Evolutionary conservation across 2,329 filamentous ascomycete genomes (phyloP), one percentile per base, ranked within the genome.

Genomic region (Botrytis deweyae): DNA sequence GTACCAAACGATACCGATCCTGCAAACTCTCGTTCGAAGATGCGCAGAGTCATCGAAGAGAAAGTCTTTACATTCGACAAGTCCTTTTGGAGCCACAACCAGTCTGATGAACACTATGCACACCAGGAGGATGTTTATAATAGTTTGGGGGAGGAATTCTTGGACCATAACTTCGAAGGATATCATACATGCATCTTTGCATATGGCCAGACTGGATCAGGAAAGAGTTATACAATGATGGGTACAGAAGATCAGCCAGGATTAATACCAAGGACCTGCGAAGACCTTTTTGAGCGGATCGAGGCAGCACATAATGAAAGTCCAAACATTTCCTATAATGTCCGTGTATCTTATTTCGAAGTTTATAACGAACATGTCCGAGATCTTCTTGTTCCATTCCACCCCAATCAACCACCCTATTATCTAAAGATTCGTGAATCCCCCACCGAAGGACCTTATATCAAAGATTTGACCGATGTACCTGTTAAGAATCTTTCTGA

Each of bases 141-240:
- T 80, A 92, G 92, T 74, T 88, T 99, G 38, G 96, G 96, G 72
- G 94, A 98, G 82, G 96, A 98, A 81, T 98, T 99, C 78, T 88
- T 99, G 76, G 96, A 99, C 83, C 96, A 99, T 87, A 99, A 99
- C 84, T 99, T 99, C 80, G 95, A 98, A 81, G 96, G 96, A 76
- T 99, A 99, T 85, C 95, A 99, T 84, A 99, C 96, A 0, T 99
- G 96, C 83, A 99, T 99, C 78, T 98, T 99, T 81, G 96, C 96
- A 75, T 98, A 99, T 80, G 96, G 96, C 18, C 96, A 99, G 85
- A 99, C 96, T 0, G 96, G 96, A 38, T 97, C 95, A 0, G 96
- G 96, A 70, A 99, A 99, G 86, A 97, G 93, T 82, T 99, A 98
- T 84, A 98, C 96, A 61, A 99, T 92, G 90, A 99, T 99, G 96